Conservation (phyloP, 108 stramenopile genomes). For the Cylindrotheca closterium region DNA sequence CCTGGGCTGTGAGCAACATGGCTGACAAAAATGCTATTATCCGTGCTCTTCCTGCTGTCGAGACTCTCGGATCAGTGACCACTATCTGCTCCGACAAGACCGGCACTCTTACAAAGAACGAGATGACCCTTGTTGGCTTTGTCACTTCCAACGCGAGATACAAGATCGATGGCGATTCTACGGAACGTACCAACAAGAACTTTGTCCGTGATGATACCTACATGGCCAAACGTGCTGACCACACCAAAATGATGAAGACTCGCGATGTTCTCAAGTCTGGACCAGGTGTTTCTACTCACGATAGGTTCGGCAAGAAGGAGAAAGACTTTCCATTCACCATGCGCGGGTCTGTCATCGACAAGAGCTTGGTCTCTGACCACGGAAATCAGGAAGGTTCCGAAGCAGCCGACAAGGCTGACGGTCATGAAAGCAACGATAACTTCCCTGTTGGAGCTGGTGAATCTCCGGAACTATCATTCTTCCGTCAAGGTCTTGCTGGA, state of each 20-base stretch:
- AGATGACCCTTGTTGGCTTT: conserved; percentile 84
- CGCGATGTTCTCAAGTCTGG: conserved; percentile 32
- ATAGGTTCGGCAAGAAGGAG: conserved; percentile 8
- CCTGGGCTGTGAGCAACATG: conserved; percentile 88
- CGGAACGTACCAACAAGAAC: conserved; percentile 43
- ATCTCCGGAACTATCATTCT: conserved; percentile 47
- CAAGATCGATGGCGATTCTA: conserved; percentile 59
- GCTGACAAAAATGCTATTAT: conserved; percentile 87
- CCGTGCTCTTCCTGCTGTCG: conserved; percentile 91
- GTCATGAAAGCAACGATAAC: conserved; percentile 30
- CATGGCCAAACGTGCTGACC: conserved; percentile 49
- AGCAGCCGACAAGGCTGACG: not conserved
- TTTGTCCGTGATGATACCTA: conserved; percentile 64
- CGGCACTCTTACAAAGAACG: conserved; percentile 96
- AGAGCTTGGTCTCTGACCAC: conserved; percentile 14
- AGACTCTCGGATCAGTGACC: conserved; percentile 96
- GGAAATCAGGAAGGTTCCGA: conserved; percentile 10
- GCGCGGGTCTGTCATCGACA: conserved; percentile 12
- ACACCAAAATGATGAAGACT: conserved; percentile 24
- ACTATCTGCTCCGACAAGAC: conserved; percentile 99
- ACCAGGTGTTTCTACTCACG: conserved; percentile 22
- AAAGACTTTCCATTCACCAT: conserved; percentile 34
- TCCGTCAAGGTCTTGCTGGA: conserved; percentile 60
- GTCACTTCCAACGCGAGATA: conserved; percentile 72
- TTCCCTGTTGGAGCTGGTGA: conserved; percentile 59